Conservation (phyloP, 2,329 filamentous ascomycete species). For the Lachnum nothofagi region DNA sequence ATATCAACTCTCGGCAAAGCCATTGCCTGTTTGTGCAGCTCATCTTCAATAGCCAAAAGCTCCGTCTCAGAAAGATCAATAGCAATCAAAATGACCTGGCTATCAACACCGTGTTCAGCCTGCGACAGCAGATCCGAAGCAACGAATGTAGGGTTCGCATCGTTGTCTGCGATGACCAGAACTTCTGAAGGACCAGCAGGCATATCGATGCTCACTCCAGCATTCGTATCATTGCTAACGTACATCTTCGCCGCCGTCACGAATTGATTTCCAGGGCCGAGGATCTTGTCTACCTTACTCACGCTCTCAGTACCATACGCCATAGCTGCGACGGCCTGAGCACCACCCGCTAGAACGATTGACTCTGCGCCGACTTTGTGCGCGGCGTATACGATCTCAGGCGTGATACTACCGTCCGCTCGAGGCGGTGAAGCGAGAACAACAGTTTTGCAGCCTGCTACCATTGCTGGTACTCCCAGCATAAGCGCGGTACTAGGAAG, state of each 20-base stretch:
- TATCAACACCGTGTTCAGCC: slow-evolving; percentile 94
- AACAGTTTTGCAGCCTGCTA: slow-evolving; percentile 92
- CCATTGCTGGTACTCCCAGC: slow-evolving; percentile 96
- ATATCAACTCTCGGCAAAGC: slow-evolving; percentile 88
- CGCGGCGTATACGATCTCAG: slow-evolving; percentile 94
- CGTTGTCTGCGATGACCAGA: slow-evolving; percentile 85
- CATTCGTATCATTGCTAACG: slow-evolving; percentile 94
- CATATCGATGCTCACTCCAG: slow-evolving; percentile 96
- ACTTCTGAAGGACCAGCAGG: slow-evolving; percentile 95
- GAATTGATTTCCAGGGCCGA: slow-evolving; percentile 96
- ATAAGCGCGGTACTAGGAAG: slow-evolving; percentile 94
- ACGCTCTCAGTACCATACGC: slow-evolving; percentile 94
- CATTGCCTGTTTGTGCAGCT: slow-evolving; percentile 81
- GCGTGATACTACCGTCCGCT: slow-evolving; percentile 82
- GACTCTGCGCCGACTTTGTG: slow-evolving; percentile 95
- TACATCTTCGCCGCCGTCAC: slow-evolving; percentile 98
- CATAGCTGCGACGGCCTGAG: slow-evolving; percentile 92
- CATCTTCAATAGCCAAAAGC: slow-evolving; percentile 80
- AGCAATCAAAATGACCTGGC: slow-evolving; percentile 87
- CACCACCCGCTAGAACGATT: slow-evolving; percentile 91
- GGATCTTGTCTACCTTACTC: slow-evolving; percentile 96
- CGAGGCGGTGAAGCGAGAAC: slow-evolving; percentile 89
- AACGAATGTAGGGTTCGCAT: slow-evolving; percentile 87
- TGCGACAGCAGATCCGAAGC: slow-evolving; percentile 92
- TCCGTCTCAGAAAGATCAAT: slow-evolving; percentile 70